These are phyloP conservation scores for Aureobasidium subglaciale DNA, from an alignment of 2,329 filamentous ascomycete species.

Conservation along the genomic window DNA sequence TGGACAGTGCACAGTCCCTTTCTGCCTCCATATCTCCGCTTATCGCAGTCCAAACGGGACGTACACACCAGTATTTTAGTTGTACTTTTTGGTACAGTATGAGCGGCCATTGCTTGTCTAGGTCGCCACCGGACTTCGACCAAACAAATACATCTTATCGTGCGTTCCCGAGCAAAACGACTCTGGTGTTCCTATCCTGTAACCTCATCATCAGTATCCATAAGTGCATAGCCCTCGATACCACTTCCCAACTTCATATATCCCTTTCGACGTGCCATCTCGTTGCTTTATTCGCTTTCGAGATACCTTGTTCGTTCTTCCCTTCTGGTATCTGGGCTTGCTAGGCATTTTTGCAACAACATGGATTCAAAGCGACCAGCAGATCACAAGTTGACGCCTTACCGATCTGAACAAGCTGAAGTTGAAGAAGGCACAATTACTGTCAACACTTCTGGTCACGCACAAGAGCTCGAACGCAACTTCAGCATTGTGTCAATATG, in stretches of 20 bases:
- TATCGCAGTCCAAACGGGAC: slow-evolving; percentile 8
- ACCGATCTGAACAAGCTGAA: not conserved
- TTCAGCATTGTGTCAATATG: slow-evolving; percentile 37
- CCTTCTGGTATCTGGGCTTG: not conserved
- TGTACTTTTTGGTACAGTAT: slow-evolving; percentile 9
- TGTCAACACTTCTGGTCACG: slow-evolving; percentile 45
- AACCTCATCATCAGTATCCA: not conserved
- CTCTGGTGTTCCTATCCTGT: not conserved
- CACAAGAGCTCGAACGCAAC: slow-evolving; percentile 45
- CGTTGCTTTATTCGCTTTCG: not conserved
- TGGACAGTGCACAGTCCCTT: not conserved
- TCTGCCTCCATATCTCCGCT: slow-evolving; percentile 2
- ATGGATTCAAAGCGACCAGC: slow-evolving; percentile 2
- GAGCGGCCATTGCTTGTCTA: not conserved
- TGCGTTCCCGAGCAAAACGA: not conserved
- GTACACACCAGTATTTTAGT: not conserved
- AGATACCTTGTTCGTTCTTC: not conserved
- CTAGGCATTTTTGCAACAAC: not conserved
- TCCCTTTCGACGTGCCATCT: not conserved
- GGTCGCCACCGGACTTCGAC: not conserved
- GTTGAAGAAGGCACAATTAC: slow-evolving; percentile 11
- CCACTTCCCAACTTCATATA: not conserved
- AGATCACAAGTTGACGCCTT: not conserved
- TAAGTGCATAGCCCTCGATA: not conserved
- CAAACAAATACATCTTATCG: not conserved